These are phyloP conservation scores for Colletotrichum liriopes DNA, from an alignment of 2,329 filamentous ascomycete species.

Conservation along the genomic window DNA sequence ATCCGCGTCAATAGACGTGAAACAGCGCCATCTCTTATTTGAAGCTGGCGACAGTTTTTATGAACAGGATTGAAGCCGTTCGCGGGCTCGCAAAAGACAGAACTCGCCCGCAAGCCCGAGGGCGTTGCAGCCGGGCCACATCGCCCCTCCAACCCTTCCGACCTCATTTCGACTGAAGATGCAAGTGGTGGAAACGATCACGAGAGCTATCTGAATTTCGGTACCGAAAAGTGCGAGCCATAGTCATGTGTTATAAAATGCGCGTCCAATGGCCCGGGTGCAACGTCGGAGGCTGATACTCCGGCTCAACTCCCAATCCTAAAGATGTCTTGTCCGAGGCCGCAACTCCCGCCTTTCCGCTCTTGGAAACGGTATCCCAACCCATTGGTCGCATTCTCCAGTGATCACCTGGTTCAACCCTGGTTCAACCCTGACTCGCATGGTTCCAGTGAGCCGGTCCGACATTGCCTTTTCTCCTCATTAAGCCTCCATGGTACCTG, in stretches of 20 bases:
- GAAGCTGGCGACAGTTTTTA: too few relatives aligned
- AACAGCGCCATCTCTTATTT: neutral
- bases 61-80: neutral
- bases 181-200: conserved; percentile 31
- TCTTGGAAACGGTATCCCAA: conserved; percentile 2
- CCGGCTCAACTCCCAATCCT: conserved; percentile 7
- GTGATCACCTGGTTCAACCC: conserved; percentile 15
- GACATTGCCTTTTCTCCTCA: conserved; percentile 3
- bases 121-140: conserved; percentile 1
- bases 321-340: neutral
- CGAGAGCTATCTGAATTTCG: neutral
- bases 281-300: conserved; percentile 38
- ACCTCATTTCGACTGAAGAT: neutral
- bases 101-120: neutral
- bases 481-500: conserved; percentile 7
- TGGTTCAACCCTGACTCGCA: neutral
- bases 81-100: neutral
- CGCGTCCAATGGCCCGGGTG: conserved; percentile 31
- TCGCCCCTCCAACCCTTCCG: neutral
- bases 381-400: conserved; percentile 5
- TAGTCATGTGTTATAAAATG: conserved; percentile 29
- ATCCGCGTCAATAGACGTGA: neutral
- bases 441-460: conserved; percentile 34
- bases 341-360: conserved; percentile 1
- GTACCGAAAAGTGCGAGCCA: conserved; percentile 21